A percentile compares a stretch with the other conserved stretches of the same genome.
Evolutionary conservation across 2,329 filamentous ascomycete species (phyloP).

Genomic region (Fusarium protoensiforme): DNA sequence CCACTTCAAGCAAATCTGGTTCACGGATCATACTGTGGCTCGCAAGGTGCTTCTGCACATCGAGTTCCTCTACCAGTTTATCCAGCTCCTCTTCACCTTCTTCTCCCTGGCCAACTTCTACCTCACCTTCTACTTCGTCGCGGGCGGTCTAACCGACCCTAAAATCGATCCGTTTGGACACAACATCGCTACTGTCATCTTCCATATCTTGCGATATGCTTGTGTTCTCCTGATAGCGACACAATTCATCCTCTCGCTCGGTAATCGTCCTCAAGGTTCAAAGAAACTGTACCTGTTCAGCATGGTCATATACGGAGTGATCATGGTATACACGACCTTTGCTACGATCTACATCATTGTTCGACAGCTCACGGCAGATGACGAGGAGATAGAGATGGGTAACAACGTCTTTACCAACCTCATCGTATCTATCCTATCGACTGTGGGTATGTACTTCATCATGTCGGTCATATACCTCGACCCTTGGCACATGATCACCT

Average conservation of each 20-base stretch:
- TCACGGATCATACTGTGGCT: conserved; percentile 87
- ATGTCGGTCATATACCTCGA: conserved; percentile 98
- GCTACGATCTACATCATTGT: conserved; percentile 90
- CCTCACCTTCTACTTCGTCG: conserved; percentile 97
- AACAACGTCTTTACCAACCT: conserved; percentile 96
- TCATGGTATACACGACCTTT: conserved; percentile 97
- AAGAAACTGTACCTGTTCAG: conserved; percentile 89
- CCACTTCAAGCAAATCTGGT: conserved; percentile 93
- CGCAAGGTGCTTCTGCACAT: conserved; percentile 93
- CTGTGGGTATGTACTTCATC: conserved; percentile 92
- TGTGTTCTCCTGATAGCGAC: conserved; percentile 90
- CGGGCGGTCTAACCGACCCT: conserved; percentile 85
- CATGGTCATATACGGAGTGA: conserved; percentile 90
- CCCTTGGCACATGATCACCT: conserved; percentile 99
- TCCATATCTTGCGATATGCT: conserved; percentile 85
- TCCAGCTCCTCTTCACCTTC: conserved; percentile 94
- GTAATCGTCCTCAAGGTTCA: conserved; percentile 94
- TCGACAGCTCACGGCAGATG: conserved; percentile 71
- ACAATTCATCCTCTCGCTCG: conserved; percentile 96
- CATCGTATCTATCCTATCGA: conserved; percentile 88
- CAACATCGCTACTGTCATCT: conserved; percentile 84
- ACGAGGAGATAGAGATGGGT: conserved; percentile 69
- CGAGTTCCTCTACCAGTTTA: conserved; percentile 94
- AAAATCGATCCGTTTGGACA: conserved; percentile 92
- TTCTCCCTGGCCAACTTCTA: conserved; percentile 99